A percentile compares a stretch with the other conserved stretches of the same genome.
phyloP scores from a whole-genome alignment of 1,284 basidiomycete species.

The Cryptococcus amylolentus region DNA sequence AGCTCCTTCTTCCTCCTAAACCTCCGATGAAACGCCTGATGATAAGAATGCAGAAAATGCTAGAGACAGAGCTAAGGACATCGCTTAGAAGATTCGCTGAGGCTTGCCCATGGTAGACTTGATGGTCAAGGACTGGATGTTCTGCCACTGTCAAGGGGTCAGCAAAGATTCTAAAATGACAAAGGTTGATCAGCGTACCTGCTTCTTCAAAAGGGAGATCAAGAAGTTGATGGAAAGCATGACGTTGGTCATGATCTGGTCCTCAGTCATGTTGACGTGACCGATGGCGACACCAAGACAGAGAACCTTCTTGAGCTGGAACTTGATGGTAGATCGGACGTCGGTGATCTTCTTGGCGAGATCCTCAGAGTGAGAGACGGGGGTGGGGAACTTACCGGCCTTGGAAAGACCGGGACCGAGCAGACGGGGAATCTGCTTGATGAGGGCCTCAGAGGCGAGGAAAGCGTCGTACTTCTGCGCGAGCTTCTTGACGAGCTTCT shows the following conservation, averaged over 20 bases:
- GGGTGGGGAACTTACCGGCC: constrained; percentile 99
- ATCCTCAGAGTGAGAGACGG: constrained; percentile 90
- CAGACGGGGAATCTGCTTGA: constrained; percentile 99
- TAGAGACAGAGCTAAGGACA: constrained; percentile 1
- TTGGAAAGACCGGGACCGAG: constrained; percentile 99
- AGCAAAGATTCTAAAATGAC: constrained; percentile 4
- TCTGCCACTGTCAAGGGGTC: constrained; percentile 75
- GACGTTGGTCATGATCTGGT: constrained; percentile 94
- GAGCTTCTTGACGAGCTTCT: constrained; percentile 99
- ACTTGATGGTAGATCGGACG: constrained; percentile 98
- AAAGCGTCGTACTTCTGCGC: constrained; percentile 99
- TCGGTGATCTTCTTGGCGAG: constrained; percentile 87
- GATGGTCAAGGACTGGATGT: constrained; percentile 97
- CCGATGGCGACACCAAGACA: constrained; percentile 99
- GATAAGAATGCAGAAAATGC: constrained; percentile 4
- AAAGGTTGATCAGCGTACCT: constrained; percentile 19
- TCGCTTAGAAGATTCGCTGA: constrained; percentile 78
- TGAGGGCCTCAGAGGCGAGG: constrained; percentile 93
- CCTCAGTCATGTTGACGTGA: constrained; percentile 95
- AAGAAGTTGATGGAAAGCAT: constrained; percentile 99
- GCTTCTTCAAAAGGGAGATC: constrained; percentile 98
- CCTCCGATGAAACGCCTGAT: neutral
- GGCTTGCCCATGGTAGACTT: constrained; percentile 99
- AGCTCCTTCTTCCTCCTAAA: too few species aligned
- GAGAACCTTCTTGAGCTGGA: constrained; percentile 99